These are phyloP conservation scores for Yamadazyma takamatsuzukensis DNA, from an alignment of 805 yeast genomes.

Conservation along the genomic window DNA sequence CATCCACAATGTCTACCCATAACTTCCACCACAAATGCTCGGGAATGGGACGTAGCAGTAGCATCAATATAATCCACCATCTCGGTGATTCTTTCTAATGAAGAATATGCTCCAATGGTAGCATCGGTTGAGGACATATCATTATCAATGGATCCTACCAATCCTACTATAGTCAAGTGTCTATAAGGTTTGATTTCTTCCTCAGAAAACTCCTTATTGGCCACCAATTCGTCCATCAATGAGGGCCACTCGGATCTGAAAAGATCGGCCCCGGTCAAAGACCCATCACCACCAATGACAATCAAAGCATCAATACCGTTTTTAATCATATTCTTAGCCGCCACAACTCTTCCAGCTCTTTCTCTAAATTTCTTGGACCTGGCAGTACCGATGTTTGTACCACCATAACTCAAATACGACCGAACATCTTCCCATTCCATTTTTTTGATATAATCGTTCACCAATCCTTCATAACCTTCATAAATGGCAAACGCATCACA, in stretches of 20 bases:
- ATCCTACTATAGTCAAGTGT: conserved; percentile 66
- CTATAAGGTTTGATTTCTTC: conserved; percentile 46
- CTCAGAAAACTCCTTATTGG: conserved; percentile 40
- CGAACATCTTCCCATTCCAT: conserved; percentile 74
- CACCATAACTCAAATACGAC: conserved; percentile 68
- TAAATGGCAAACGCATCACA: conserved; percentile 65
- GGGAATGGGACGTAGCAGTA: conserved; percentile 76
- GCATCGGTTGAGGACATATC: conserved; percentile 85
- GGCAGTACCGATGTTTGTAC: conserved; percentile 79
- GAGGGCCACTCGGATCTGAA: conserved; percentile 79
- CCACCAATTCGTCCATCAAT: conserved; percentile 53
- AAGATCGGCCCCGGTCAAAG: conserved; percentile 76
- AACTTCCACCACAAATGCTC: conserved; percentile 82
- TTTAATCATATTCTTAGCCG: conserved; percentile 60
- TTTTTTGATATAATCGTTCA: conserved; percentile 50
- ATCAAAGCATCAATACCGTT: conserved; percentile 75
- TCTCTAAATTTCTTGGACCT: conserved; percentile 66
- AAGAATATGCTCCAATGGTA: conserved; percentile 78
- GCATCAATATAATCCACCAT: conserved; percentile 80
- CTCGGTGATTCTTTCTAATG: conserved; percentile 69
- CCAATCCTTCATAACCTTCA: conserved; percentile 76
- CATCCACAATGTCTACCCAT: conserved; percentile 93
- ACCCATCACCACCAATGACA: conserved; percentile 84
- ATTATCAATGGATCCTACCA: conserved; percentile 81
- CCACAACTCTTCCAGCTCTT: conserved; percentile 60